Conservation (phyloP, 306 rosid species). For the Morella rubra region DNA sequence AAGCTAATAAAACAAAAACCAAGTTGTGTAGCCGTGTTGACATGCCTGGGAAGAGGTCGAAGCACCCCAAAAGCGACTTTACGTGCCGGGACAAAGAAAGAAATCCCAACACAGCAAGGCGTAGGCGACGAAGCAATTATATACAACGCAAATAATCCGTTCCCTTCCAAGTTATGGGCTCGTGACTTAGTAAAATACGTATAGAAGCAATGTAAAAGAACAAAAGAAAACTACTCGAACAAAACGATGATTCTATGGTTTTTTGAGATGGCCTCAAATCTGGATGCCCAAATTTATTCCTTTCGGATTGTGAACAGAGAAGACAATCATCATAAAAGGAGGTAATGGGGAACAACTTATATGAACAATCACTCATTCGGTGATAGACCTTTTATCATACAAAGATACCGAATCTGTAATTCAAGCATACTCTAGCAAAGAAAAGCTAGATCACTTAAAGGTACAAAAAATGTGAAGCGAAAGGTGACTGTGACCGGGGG, state of each 20-base stretch:
- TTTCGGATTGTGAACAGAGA: background rate
- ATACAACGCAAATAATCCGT: constrained; percentile 22
- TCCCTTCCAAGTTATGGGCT: constrained; percentile 5
- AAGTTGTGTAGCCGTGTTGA: constrained; percentile 15
- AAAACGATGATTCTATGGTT: background rate
- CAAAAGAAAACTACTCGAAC: background rate
- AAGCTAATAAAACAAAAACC: constrained; percentile 31
- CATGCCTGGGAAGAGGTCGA: constrained; percentile 38
- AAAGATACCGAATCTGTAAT: constrained; percentile 24
- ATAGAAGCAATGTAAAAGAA: background rate
- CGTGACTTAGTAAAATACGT: background rate
- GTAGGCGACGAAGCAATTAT: constrained; percentile 21
- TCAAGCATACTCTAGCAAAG: constrained; percentile 16
- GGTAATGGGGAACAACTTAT: background rate
- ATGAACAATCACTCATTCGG: background rate
- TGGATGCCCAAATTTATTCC: background rate
- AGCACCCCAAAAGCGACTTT: constrained; percentile 25
- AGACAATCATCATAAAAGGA: background rate
- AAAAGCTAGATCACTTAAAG: constrained; percentile 19
- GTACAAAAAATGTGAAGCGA: constrained; percentile 49
- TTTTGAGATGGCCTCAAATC: background rate
- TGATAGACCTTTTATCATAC: constrained; percentile 6
- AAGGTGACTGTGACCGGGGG: constrained; percentile 53
- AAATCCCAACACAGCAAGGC: constrained; percentile 19
- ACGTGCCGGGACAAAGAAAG: constrained; percentile 28